Percentiles rank a stretch among this genome's conserved stretches.
Evolutionary conservation across 1,284 basidiomycete genomes (phyloP).

Genomic region (Irpex rosettiformis): DNA sequence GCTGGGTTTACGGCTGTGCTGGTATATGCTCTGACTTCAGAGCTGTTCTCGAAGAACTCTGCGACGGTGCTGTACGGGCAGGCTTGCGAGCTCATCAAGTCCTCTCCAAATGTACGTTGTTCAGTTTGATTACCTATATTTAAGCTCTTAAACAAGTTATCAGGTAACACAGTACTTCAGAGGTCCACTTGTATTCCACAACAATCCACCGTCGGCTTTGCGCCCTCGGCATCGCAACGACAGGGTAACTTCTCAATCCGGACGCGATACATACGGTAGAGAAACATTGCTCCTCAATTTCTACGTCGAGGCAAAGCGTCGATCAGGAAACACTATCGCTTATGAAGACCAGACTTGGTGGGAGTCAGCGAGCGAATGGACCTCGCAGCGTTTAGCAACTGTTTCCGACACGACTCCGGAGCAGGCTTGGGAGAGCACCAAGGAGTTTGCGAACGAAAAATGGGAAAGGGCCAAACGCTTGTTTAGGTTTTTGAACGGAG

Average conservation of each 20-base stretch:
- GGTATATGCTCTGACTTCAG: conserved; percentile 82
- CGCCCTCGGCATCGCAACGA: conserved; percentile 78
- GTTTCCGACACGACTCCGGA: conserved; percentile 52
- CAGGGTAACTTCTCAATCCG: conserved; percentile 71
- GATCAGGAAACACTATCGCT: conserved; percentile 27
- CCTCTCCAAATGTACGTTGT: conserved; percentile 59
- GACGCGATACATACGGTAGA: conserved; percentile 62
- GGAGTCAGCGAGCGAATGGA: conserved; percentile 39
- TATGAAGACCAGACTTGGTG: conserved; percentile 31
- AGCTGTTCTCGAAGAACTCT: conserved; percentile 91
- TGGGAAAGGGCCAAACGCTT: conserved; percentile 48
- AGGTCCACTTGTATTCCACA: conserved; percentile 68
- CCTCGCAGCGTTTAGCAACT: conserved; percentile 34
- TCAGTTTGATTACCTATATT: background rate
- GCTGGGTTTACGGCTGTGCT: conserved; percentile 80
- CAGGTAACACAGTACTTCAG: conserved; percentile 67
- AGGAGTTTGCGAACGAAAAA: conserved; percentile 35
- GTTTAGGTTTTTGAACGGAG: conserved; percentile 70
- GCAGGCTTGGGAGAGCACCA: conserved; percentile 44
- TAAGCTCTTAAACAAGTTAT: background rate
- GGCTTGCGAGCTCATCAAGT: conserved; percentile 81
- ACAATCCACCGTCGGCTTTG: conserved; percentile 65
- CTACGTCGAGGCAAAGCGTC: conserved; percentile 59
- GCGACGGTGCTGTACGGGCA: conserved; percentile 87
- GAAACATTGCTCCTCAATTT: conserved; percentile 83